Evolutionary conservation across 345 rosid species (phyloP).

Genomic region (Kandelia obovata): DNA sequence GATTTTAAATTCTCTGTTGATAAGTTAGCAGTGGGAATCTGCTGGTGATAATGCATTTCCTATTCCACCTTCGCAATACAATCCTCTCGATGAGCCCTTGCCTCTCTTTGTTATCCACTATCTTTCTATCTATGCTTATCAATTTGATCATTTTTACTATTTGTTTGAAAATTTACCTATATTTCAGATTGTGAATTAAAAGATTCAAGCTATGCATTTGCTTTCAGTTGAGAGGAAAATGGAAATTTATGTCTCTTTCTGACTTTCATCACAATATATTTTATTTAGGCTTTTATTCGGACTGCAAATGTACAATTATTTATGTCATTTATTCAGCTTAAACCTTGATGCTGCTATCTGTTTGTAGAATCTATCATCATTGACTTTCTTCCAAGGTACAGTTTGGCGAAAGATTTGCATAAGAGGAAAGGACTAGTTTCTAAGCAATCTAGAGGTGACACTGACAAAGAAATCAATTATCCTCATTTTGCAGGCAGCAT

Average conservation of each 20-base stretch:
- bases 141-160: background rate
- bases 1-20: no score
- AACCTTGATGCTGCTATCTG: no score
- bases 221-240: background rate
- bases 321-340: no score
- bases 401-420: background rate
- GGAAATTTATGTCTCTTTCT: no score
- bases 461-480: conserved; percentile 1
- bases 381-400: background rate
- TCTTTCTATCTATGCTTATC: background rate
- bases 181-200: background rate
- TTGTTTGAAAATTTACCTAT: background rate
- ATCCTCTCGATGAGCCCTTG: no score
- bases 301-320: no score
- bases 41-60: no score
- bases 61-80: no score
- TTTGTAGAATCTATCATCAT: background rate
- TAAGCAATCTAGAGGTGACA: background rate
- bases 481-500: conserved; percentile 58
- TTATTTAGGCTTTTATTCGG: no score
- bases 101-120: background rate
- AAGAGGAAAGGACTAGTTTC: background rate
- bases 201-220: background rate
- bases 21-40: no score
- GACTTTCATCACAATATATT: no score